A percentile compares a stretch with the other conserved stretches of the same genome.
Conservation (phyloP, 495 filamentous ascomycete species). For the Neurospora sublineolata region DNA sequence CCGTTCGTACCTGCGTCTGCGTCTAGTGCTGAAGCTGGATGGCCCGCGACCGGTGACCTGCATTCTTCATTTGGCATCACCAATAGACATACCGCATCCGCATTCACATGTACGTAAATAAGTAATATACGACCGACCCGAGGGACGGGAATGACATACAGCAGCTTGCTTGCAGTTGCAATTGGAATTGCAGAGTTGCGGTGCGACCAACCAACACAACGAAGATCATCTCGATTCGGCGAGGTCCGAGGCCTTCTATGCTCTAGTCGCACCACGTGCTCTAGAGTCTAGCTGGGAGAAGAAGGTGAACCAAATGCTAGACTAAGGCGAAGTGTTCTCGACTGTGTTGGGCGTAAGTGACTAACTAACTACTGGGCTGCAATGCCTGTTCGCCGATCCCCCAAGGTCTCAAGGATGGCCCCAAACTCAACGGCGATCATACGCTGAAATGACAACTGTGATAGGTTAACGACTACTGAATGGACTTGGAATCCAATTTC, state of each 20-base stretch:
- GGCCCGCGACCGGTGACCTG: background rate
- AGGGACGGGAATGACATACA: background rate
- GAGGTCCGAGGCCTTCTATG: background rate
- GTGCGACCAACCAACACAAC: background rate
- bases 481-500: background rate
- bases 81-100: background rate
- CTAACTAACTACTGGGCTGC: background rate
- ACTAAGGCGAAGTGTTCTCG: background rate
- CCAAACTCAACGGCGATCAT: background rate
- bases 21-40: background rate
- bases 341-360: background rate
- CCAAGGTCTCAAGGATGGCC: background rate
- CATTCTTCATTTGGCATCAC: background rate
- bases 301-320: background rate
- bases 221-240: background rate
- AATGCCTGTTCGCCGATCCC: background rate
- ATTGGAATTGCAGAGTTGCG: background rate
- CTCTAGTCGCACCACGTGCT: background rate
- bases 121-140: background rate
- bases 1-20: background rate
- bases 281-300: background rate
- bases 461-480: background rate
- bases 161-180: background rate
- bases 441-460: background rate
- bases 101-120: background rate